Evolutionary conservation across 1,284 basidiomycete species (phyloP).

Genomic region (Malassezia yamatoensis): DNA sequence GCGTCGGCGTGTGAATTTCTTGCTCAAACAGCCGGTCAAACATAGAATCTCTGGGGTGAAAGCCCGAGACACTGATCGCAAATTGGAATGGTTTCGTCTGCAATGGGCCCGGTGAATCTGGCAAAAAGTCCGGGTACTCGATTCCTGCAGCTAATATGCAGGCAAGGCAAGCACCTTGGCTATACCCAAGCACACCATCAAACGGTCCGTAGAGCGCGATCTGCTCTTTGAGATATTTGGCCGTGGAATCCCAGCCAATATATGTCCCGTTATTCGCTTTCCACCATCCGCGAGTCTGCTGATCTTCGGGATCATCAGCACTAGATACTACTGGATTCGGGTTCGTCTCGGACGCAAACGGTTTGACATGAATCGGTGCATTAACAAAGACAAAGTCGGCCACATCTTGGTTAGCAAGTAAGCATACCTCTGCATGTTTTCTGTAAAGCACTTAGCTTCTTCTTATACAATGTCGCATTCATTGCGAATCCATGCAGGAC

Average conservation of each 20-base stretch:
- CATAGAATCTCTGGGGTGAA: conserved; percentile 26
- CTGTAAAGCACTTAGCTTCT: conserved; percentile 34
- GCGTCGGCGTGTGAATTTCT: conserved; percentile 32
- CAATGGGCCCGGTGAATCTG: conserved; percentile 22
- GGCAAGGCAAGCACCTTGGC: conserved; percentile 36
- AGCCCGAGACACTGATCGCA: conserved; percentile 39
- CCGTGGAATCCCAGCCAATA: conserved; percentile 29
- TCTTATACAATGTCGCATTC: conserved; percentile 34
- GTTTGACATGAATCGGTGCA: conserved; percentile 37
- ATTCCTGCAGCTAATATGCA: conserved; percentile 35
- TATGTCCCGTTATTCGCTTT: conserved; percentile 30
- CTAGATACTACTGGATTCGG: conserved; percentile 25
- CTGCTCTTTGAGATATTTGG: conserved; percentile 28
- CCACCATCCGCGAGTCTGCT: conserved; percentile 46
- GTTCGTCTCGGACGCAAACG: conserved; percentile 10
- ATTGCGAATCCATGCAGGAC: conserved; percentile 45
- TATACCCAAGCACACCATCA: conserved; percentile 43
- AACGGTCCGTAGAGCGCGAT: conserved; percentile 26
- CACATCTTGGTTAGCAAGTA: conserved; percentile 21
- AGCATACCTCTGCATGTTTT: conserved; percentile 29
- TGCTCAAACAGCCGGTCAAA: conserved; percentile 31
- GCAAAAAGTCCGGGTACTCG: conserved; percentile 30
- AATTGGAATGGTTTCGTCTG: conserved; percentile 32
- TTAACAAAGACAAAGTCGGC: conserved; percentile 43
- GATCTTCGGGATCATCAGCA: conserved; percentile 36